Evolutionary conservation across 306 rosid genomes (phyloP).

Genomic region (Vigna trinervia): DNA sequence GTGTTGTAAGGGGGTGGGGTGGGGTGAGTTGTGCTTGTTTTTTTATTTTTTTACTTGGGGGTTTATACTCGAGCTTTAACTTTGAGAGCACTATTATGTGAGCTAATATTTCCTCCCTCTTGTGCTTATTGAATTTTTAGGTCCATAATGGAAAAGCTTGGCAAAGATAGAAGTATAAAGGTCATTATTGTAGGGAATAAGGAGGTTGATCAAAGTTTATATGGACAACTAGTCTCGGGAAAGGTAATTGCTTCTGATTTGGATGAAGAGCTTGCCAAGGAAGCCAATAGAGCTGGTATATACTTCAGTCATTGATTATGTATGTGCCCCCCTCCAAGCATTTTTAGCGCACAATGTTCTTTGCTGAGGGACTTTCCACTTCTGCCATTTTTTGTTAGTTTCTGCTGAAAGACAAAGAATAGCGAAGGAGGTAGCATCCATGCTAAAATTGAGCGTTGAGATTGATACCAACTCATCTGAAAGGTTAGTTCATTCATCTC

Average conservation of each 20-base stretch:
- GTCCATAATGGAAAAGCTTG: slow-evolving; percentile 76
- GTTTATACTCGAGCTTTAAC: slow-evolving; percentile 3
- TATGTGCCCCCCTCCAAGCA: slow-evolving; percentile 32
- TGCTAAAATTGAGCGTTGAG: slow-evolving; percentile 84
- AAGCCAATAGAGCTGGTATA: slow-evolving; percentile 82
- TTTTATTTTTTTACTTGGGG: background rate
- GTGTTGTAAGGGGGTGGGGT: slow-evolving; percentile 4
- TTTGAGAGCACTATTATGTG: slow-evolving; percentile 16
- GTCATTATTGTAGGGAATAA: slow-evolving; percentile 70
- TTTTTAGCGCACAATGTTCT: slow-evolving; percentile 40
- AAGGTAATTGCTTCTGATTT: slow-evolving; percentile 62
- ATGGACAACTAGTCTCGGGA: slow-evolving; percentile 62
- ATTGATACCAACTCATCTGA: slow-evolving; percentile 74
- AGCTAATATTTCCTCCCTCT: slow-evolving; percentile 45
- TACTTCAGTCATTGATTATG: slow-evolving; percentile 41
- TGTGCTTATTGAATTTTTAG: slow-evolving; percentile 51
- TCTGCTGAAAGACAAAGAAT: slow-evolving; percentile 86
- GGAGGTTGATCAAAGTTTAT: slow-evolving; percentile 80
- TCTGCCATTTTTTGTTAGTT: slow-evolving; percentile 58
- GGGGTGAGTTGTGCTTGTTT: background rate
- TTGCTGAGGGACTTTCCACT: slow-evolving; percentile 44
- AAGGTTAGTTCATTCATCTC: slow-evolving; percentile 59
- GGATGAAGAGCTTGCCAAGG: slow-evolving; percentile 79
- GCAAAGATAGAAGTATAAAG: slow-evolving; percentile 66
- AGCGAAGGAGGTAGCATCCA: slow-evolving; percentile 86